Conservation (phyloP, 306 rosid genomes). For the Albizia julibrissin region DNA sequence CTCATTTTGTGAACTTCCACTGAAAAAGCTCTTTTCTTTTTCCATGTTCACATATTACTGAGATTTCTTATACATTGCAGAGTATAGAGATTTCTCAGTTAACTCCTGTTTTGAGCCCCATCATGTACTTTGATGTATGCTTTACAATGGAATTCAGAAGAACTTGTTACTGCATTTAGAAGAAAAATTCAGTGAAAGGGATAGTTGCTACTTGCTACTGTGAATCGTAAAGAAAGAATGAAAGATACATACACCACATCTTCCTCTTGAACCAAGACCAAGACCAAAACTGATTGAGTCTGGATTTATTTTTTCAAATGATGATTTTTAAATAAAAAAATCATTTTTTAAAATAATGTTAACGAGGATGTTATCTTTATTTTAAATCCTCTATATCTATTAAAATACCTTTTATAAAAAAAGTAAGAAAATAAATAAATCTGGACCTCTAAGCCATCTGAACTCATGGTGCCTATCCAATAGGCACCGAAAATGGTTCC, state of each 20-base stretch:
- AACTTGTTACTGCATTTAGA: neutral
- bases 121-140: neutral
- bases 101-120: neutral
- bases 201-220: neutral
- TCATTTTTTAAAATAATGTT: too few species aligned
- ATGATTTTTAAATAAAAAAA: too few species aligned
- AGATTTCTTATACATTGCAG: neutral
- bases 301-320: too few species aligned
- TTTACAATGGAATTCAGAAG: neutral
- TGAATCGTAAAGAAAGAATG: neutral
- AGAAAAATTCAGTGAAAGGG: neutral
- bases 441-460: too few species aligned
- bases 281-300: too few species aligned
- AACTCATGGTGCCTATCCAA: too few species aligned
- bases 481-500: too few species aligned
- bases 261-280: too few species aligned
- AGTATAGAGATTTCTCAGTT: neutral
- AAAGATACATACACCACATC: neutral
- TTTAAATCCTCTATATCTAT: too few species aligned
- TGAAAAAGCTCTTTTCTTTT: neutral
- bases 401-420: too few species aligned
- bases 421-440: too few species aligned
- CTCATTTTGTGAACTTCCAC: conserved; percentile 9
- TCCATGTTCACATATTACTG: neutral
- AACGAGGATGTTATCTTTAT: too few species aligned